phyloP scores from a whole-genome alignment of 495 filamentous ascomycete species.

The Hypoxylon cercidicola region DNA sequence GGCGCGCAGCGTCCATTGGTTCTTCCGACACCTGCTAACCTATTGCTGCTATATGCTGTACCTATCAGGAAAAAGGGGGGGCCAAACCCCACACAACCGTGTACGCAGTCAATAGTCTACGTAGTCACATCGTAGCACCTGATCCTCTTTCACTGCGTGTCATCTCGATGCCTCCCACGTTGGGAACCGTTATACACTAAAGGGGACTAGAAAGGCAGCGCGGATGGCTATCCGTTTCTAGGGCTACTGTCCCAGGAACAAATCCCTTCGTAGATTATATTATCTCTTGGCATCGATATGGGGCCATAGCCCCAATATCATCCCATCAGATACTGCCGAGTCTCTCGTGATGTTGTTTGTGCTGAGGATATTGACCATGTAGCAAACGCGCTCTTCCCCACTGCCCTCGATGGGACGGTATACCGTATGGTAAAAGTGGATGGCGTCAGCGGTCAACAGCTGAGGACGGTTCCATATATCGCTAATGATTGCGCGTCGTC shows the following conservation, averaged over 20 bases:
- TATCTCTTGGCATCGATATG: slow-evolving; percentile 35
- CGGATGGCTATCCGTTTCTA: slow-evolving; percentile 32
- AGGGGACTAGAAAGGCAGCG: slow-evolving; percentile 26
- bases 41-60: too few relatives aligned
- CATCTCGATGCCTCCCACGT: slow-evolving; percentile 42
- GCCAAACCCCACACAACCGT: slow-evolving; percentile 12
- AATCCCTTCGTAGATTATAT: slow-evolving; percentile 26
- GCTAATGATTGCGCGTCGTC: slow-evolving; percentile 28
- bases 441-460: background rate
- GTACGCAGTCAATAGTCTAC: slow-evolving; percentile 3
- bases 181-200: slow-evolving; percentile 32
- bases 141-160: slow-evolving; percentile 50
- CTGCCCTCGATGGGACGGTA: slow-evolving; percentile 11
- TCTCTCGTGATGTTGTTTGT: slow-evolving; percentile 15
- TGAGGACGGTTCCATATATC: background rate
- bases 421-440: background rate
- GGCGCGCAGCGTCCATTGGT: slow-evolving; percentile 16
- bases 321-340: slow-evolving; percentile 21
- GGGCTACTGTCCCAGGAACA: slow-evolving; percentile 17
- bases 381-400: slow-evolving; percentile 18
- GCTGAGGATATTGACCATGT: slow-evolving; percentile 8
- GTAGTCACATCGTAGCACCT: slow-evolving; percentile 45
- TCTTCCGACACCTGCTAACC: background rate
- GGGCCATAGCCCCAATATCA: slow-evolving; percentile 12
- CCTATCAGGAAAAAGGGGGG: slow-evolving; percentile 1